Evolutionary conservation across 2,329 filamentous ascomycete genomes (phyloP), one percentile per base, ranked within the genome.

Genomic region (Davidsoniella neocaledoniae): DNA sequence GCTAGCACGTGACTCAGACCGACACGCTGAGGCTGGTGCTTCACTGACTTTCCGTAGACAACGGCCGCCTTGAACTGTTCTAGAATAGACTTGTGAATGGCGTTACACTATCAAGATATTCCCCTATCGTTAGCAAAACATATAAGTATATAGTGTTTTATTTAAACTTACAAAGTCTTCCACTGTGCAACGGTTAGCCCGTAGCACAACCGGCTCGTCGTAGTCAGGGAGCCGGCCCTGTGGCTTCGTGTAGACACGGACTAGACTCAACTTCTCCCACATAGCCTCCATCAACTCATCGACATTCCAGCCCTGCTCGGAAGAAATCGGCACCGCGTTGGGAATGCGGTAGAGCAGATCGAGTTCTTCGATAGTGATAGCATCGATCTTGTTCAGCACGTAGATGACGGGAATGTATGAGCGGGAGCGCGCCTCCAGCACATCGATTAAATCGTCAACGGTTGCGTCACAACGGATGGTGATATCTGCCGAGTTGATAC

Each of bases 361-460:
- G 54, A 98, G 74, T 67, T 98, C 91, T 67, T 98, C 90, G 58
- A 98, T 96, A 47, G 86, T 90, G 63, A 98, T 96, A 50, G 88
- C 79, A 66, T 98, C 91, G 58, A 98, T 98, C 72, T 98, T 98
- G 76, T 98, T 98, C 59, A 98, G 74, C 40, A 93, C 91, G 68
- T 98, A 98, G 49, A 98, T 86, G 56, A 96, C 91, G n/a, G 91
- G 91, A 56, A 98, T 96, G 64, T 98, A 98, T 63, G 85, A 87
- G 66, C 91, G 77, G 63, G 83, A 86, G 72, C 86, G 94, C 43
- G 90, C 90, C 66, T 98, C 91, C 43, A 98, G 76, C 17, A 98
- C 69, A 65, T 98, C 91, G 61, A 98, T 98, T 56, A 98, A 67
- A 64, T 98, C 91, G 66, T 98, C 91, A 55, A 98, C 80, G 2